phyloP scores from a whole-genome alignment of 2,329 filamentous ascomycete genomes.

The Colletotrichum cuscutae region DNA sequence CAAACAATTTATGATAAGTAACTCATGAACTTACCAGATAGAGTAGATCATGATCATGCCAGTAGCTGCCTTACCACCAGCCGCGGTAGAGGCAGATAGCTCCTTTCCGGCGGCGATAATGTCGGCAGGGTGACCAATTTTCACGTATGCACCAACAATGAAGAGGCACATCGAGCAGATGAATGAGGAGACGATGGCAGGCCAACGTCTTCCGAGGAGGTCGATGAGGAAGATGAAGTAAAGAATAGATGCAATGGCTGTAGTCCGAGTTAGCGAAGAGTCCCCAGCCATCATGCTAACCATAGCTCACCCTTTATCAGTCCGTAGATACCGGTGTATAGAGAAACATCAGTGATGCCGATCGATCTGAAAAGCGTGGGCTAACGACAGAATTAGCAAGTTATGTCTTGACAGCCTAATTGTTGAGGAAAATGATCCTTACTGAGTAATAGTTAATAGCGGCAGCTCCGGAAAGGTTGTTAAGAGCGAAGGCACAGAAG shows the following conservation, averaged over 20 bases:
- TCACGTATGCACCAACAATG: conserved; percentile 63
- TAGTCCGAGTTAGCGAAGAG: not conserved
- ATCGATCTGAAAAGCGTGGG: conserved; percentile 51
- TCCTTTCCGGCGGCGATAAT: conserved; percentile 54
- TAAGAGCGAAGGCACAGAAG: conserved; percentile 49
- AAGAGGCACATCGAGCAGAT: conserved; percentile 60
- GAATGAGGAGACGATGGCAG: conserved; percentile 58
- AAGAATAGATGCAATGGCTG: conserved; percentile 50
- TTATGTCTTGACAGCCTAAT: not conserved
- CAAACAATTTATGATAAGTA: no score
- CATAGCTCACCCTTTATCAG: conserved; percentile 47
- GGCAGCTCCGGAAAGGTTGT: conserved; percentile 49
- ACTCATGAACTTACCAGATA: conserved; percentile 53
- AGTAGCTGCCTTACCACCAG: conserved; percentile 62
- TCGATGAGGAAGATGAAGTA: conserved; percentile 53
- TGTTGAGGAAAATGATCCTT: not conserved
- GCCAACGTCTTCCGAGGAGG: conserved; percentile 49
- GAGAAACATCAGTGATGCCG: conserved; percentile 54
- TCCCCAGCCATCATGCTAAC: no score
- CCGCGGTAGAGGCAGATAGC: conserved; percentile 51
- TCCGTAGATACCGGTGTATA: conserved; percentile 63
- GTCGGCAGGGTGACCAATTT: conserved; percentile 58
- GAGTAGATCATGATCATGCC: conserved; percentile 66
- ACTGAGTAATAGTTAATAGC: conserved; percentile 55
- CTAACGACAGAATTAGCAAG: not conserved